Base-by-base conservation (phyloP, 805 yeast species). In the Ogataea trehaloabstinens region DNA sequence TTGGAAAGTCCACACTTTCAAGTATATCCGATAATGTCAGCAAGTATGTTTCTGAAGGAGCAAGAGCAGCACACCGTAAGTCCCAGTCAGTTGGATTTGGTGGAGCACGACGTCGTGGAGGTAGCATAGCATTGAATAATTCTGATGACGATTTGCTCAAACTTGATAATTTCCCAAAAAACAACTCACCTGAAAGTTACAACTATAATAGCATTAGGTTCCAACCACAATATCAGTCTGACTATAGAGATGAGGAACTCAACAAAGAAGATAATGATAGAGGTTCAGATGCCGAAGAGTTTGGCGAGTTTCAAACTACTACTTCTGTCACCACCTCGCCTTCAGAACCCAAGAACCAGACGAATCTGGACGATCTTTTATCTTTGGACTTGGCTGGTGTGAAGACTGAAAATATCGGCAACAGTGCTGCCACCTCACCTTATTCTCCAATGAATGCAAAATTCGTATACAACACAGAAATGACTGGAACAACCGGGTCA, bases 301-400 rank as follows among this genome's bases (percentile, higher is more conserved):
- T 55, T 43, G 60, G 58, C 3, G 56, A 48, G 18, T 53, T 51
- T 24, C 51, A 49, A 25, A 35, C 48, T 4, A 40, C 45, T 11
- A 13, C 38, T 12, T 7, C 30, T 11, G 13, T 31, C 15, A 31
- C 45, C 17, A 34, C 29, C 11, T 15, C 12, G 17, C 35, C 35
- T 16, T 19, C 31, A 11, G 38, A n/a, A 20, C 36, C 38, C 16
- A 27, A 27, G 30, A 27, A 7, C 17, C 30, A 5, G 5, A 12
- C 33, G 11, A 11, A 17, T 8, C 17, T 22, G 19, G 30, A 7
- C 8, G 30, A 27, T 15, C 13, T 27, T 11, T 16, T 27, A 7
- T 27, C 30, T 27, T 7, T 8, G 8, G 17, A 27, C 30, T 15
- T 27, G 30, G 30, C 17, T 15, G 30, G 17, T 7, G 7, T 27